phyloP scores from a whole-genome alignment of 139 green algal genomes.

The Spirogloea muscicola region DNA sequence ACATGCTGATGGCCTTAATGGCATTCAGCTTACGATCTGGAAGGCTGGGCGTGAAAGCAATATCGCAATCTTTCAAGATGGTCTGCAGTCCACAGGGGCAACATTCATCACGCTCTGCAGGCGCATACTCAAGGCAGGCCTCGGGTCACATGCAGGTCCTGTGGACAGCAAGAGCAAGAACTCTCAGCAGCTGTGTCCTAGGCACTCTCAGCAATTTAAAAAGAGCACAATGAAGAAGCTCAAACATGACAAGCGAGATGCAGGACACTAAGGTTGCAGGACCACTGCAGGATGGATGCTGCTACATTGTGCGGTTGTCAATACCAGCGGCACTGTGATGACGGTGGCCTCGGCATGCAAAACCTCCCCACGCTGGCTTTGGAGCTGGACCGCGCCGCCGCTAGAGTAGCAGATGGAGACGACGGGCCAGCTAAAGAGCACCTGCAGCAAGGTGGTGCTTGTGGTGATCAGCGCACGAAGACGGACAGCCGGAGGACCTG shows the following conservation, averaged over 20 bases:
- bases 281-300: background rate
- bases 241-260: background rate
- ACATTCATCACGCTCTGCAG: background rate
- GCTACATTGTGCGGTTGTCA: background rate
- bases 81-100: constrained; percentile 4
- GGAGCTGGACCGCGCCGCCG: background rate
- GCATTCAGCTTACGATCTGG: constrained; percentile 56
- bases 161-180: background rate
- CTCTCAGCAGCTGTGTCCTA: background rate
- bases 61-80: constrained; percentile 49
- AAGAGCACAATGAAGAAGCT: background rate
- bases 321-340: constrained; percentile 30
- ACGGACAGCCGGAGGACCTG: too few species aligned
- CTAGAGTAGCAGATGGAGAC: constrained; percentile 3
- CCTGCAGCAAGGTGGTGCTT: background rate
- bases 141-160: background rate
- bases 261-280: background rate
- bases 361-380: constrained; percentile 1
- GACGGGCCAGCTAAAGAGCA: constrained; percentile 19
- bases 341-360: background rate
- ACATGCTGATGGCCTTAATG: constrained; percentile 46
- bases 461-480: background rate
- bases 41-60: constrained; percentile 67
- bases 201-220: background rate
- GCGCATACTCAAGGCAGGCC: background rate